A percentile compares a stretch with the other conserved stretches of the same genome.
Conservation (phyloP, 306 rosid genomes). For the Begonia fuchsioides region DNA sequence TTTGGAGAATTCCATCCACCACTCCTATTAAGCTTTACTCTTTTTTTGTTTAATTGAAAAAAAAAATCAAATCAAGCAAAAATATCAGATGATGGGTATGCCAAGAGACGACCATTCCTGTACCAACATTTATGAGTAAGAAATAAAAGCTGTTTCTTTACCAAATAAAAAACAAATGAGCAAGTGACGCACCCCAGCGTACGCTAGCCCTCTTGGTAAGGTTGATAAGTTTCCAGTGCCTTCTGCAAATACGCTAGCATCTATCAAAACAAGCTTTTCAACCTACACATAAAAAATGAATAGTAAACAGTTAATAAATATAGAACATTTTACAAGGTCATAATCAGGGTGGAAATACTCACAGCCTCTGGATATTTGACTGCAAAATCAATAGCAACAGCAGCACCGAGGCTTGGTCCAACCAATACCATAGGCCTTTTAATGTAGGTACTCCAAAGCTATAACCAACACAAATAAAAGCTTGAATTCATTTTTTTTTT, state of each 20-base stretch:
- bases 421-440: slow-evolving; percentile 72
- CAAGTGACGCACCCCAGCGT: slow-evolving; percentile 59
- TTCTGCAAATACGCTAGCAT: slow-evolving; percentile 85
- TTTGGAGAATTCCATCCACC: too few species aligned
- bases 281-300: slow-evolving; percentile 37
- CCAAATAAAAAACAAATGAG: not conserved
- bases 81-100: too few species aligned
- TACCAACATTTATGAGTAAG: too few species aligned
- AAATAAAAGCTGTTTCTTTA: too few species aligned
- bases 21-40: too few species aligned
- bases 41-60: too few species aligned
- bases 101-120: too few species aligned
- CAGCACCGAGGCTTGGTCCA: slow-evolving; percentile 98
- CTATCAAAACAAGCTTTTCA: slow-evolving; percentile 77
- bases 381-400: slow-evolving; percentile 86
- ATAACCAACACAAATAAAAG: slow-evolving; percentile 9
- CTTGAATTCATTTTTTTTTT: too few species aligned
- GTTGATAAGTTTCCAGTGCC: slow-evolving; percentile 61
- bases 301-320: too few species aligned
- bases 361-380: slow-evolving; percentile 86
- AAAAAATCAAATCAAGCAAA: too few species aligned
- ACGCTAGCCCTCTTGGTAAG: slow-evolving; percentile 50
- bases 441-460: slow-evolving; percentile 80
- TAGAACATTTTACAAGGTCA: not conserved
- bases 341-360: slow-evolving; percentile 14